phyloP scores from a whole-genome alignment of 1,284 basidiomycete species.

The Cerioporus squamosus region DNA sequence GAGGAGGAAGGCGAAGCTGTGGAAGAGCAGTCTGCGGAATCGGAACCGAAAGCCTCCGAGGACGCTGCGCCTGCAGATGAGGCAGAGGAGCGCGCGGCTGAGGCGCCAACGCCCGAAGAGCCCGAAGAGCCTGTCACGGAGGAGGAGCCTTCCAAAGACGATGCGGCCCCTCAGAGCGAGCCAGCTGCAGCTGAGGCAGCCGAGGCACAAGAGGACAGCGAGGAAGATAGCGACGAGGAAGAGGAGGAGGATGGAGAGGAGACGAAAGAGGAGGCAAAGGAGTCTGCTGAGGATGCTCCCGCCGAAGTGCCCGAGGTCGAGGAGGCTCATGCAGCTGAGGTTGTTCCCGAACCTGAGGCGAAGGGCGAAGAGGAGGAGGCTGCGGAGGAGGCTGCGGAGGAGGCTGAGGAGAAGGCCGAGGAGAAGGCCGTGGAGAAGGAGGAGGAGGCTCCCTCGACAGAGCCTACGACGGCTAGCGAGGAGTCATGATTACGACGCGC shows the following conservation, averaged over 20 bases:
- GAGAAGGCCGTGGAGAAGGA: too few species aligned
- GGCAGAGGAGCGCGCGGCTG: not conserved
- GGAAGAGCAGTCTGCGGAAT: not conserved
- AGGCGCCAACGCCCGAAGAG: not conserved
- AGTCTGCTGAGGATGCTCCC: not conserved
- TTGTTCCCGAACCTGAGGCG: not conserved
- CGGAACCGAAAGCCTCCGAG: not conserved
- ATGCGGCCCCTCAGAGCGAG: not conserved
- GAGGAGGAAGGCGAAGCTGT: not conserved
- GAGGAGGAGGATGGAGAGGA: slow-evolving; percentile 1
- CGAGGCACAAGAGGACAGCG: not conserved
- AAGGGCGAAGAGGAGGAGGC: not conserved
- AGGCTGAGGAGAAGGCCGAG: not conserved
- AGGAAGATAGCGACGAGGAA: not conserved
- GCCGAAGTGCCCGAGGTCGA: not conserved
- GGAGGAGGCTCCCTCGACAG: not conserved
- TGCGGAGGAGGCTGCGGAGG: too few species aligned
- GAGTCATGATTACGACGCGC: not conserved
- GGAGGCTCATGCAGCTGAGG: not conserved
- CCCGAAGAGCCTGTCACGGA: not conserved
- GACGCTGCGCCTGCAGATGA: not conserved
- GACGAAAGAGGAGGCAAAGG: not conserved
- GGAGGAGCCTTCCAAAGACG: too few species aligned
- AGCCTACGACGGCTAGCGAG: not conserved
- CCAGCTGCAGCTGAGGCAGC: not conserved